These are phyloP conservation scores for Aureobasidium sp. DNA, from an alignment of 2,329 filamentous ascomycete genomes.

Conservation along the genomic window DNA sequence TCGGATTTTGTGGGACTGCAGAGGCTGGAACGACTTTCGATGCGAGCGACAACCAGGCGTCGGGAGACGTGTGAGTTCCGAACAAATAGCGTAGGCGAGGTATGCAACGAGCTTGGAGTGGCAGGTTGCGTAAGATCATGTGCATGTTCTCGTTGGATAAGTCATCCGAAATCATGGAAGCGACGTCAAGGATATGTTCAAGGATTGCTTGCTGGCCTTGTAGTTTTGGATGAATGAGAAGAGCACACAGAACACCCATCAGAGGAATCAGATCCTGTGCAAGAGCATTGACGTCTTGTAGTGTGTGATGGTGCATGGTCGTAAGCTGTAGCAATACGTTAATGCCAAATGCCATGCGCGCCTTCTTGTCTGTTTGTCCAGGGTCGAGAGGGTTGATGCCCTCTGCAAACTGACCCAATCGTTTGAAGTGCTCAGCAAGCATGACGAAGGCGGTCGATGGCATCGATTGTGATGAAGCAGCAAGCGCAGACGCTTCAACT, in stretches of 20 bases:
- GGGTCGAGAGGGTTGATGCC: slow-evolving; percentile 1
- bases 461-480: neutral
- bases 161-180: slow-evolving; percentile 35
- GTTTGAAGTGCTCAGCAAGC: slow-evolving; percentile 6
- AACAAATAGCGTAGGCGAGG: slow-evolving; percentile 35
- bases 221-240: slow-evolving; percentile 34
- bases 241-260: slow-evolving; percentile 27
- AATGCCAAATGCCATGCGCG: slow-evolving; percentile 15
- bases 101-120: slow-evolving; percentile 24
- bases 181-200: slow-evolving; percentile 39
- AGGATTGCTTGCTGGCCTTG: slow-evolving; percentile 28
- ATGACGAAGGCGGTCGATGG: neutral
- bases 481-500: slow-evolving; percentile 1
- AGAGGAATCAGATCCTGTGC: slow-evolving; percentile 2
- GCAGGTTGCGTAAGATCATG: slow-evolving; percentile 23
- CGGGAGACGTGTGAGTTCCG: slow-evolving; percentile 27
- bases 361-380: neutral
- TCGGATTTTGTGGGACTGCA: slow-evolving; percentile 6
- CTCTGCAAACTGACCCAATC: slow-evolving; percentile 11
- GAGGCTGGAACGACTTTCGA: slow-evolving; percentile 18
- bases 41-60: slow-evolving; percentile 38
- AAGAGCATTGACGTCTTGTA: slow-evolving; percentile 4
- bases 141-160: slow-evolving; percentile 34
- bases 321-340: slow-evolving; percentile 35
- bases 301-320: slow-evolving; percentile 30